phyloP scores from a whole-genome alignment of 2,329 filamentous ascomycete species.

The Paecilomyces sp. region DNA sequence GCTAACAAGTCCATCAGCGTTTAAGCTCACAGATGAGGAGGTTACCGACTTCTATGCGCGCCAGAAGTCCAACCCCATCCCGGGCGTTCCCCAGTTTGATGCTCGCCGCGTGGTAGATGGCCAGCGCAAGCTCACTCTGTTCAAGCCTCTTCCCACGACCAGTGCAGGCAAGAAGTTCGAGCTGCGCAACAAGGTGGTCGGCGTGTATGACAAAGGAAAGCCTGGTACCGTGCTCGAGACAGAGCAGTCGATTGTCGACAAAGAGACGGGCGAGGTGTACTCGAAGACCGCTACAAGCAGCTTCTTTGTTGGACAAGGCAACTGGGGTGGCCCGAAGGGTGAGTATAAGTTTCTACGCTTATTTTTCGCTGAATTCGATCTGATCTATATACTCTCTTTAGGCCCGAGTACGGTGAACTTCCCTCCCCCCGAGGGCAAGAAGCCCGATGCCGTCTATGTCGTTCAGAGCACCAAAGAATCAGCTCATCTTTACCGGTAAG shows the following conservation, averaged over 20 bases:
- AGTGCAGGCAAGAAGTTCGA: constrained; percentile 69
- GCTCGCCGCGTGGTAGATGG: constrained; percentile 69
- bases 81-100: constrained; percentile 71
- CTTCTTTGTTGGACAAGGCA: constrained; percentile 75
- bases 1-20: constrained; percentile 40
- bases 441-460: constrained; percentile 62
- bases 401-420: constrained; percentile 67
- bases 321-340: constrained; percentile 88
- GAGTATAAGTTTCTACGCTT: constrained; percentile 9
- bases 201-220: constrained; percentile 85
- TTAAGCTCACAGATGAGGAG: constrained; percentile 70
- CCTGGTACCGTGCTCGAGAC: constrained; percentile 75
- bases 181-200: constrained; percentile 67
- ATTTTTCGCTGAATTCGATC: background rate
- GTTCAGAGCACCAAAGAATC: constrained; percentile 67
- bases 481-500: constrained; percentile 63
- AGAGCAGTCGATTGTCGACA: constrained; percentile 70
- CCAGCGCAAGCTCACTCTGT: constrained; percentile 70
- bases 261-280: constrained; percentile 62
- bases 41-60: constrained; percentile 78
- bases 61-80: constrained; percentile 60
- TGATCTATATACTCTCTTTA: constrained; percentile 6
- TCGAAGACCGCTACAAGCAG: constrained; percentile 60
- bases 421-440: constrained; percentile 64
- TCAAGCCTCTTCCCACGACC: constrained; percentile 66